Evolutionary conservation across 2,329 filamentous ascomycete species (phyloP).

Genomic region (Venturia aucupariae): DNA sequence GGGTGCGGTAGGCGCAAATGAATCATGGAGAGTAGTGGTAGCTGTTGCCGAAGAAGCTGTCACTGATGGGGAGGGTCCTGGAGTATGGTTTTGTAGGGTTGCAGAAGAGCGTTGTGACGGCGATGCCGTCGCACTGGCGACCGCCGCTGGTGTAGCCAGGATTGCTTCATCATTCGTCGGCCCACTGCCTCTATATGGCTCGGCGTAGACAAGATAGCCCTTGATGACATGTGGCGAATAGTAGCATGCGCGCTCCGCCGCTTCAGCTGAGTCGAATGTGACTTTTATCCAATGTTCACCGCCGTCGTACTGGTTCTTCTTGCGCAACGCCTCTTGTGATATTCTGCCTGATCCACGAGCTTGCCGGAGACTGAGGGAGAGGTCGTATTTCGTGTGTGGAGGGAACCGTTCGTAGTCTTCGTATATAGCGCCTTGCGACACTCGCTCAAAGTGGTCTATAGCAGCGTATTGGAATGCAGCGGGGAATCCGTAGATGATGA

Average conservation of each 20-base stretch:
- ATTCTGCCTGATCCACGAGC: conserved; percentile 55
- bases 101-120: conserved; percentile 21
- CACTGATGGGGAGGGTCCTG: conserved; percentile 23
- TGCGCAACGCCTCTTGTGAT: conserved; percentile 61
- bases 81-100: conserved; percentile 18
- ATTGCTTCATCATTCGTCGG: conserved; percentile 36
- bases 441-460: conserved; percentile 77
- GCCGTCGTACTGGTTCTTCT: conserved; percentile 72
- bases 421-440: conserved; percentile 71
- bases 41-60: conserved; percentile 31
- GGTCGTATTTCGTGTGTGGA: conserved; percentile 62
- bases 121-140: conserved; percentile 26
- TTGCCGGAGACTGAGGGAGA: conserved; percentile 59
- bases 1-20: conserved; percentile 13
- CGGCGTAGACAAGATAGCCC: conserved; percentile 39
- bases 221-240: conserved; percentile 38
- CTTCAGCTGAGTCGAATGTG: conserved; percentile 41
- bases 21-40: conserved; percentile 4
- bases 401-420: conserved; percentile 88
- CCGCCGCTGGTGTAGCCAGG: conserved; percentile 26
- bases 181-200: conserved; percentile 36
- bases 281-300: conserved; percentile 80
- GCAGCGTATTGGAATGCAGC: conserved; percentile 67
- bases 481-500: conserved; percentile 77
- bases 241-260: conserved; percentile 39